Percentiles rank a stretch among this genome's conserved stretches.
Evolutionary conservation across 352 stramenopile genomes (phyloP).

Genomic region (Phytopythium chamaehyphon): DNA sequence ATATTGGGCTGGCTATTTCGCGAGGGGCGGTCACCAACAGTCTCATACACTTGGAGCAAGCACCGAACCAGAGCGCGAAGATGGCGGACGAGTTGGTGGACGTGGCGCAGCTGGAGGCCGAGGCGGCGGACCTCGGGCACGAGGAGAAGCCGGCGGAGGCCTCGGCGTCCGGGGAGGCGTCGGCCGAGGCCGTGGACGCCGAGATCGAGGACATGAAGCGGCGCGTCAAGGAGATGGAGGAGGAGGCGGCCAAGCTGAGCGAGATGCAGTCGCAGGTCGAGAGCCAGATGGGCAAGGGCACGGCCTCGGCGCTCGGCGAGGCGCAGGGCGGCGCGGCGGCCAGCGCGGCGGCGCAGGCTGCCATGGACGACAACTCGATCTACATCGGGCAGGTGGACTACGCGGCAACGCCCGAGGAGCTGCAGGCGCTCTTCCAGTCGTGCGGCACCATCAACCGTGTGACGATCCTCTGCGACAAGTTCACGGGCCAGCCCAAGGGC

Average conservation of each 20-base stretch:
- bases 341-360: conserved; percentile 19
- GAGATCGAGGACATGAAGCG: conserved; percentile 87
- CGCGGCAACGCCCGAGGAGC: conserved; percentile 93
- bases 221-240: conserved; percentile 76
- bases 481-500: conserved; percentile 93
- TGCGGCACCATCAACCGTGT: conserved; percentile 97
- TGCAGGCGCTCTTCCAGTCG: conserved; percentile 95
- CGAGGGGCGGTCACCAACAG: background rate
- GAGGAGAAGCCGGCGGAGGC: conserved; percentile 17
- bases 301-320: conserved; percentile 34
- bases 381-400: conserved; percentile 98
- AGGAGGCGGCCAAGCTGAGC: conserved; percentile 76
- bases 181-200: conserved; percentile 40
- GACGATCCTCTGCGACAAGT: conserved; percentile 98
- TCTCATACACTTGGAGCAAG: background rate
- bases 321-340: conserved; percentile 21
- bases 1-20: too few relatives aligned
- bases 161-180: conserved; percentile 17
- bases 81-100: conserved; percentile 46
- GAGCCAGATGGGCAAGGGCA: conserved; percentile 72
- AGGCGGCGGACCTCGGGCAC: conserved; percentile 32
- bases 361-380: conserved; percentile 80
- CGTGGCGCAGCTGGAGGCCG: conserved; percentile 44
- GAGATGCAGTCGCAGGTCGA: conserved; percentile 85
- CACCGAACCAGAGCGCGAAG: conserved; percentile 6